Evolutionary conservation across 768 basidiomycete species (phyloP).

Genomic region (Auricularia heimuer): DNA sequence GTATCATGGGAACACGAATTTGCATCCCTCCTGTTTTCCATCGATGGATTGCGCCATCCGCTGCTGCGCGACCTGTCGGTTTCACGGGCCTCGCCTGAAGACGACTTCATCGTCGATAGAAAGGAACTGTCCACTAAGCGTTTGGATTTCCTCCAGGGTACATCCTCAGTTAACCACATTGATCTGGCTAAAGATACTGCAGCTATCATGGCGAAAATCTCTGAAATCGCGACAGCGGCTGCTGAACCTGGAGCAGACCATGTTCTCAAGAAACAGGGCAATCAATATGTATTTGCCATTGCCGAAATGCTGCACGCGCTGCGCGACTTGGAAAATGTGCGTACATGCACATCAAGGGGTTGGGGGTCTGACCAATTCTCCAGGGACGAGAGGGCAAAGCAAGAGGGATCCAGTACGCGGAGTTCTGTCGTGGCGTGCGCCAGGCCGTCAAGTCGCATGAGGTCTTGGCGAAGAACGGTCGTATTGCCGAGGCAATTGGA

Average conservation of each 20-base stretch:
- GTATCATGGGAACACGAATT: constrained; percentile 51
- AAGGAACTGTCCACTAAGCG: constrained; percentile 4
- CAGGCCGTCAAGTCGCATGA: not conserved
- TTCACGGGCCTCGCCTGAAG: not conserved
- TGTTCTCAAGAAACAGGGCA: not conserved
- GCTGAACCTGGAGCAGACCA: not conserved
- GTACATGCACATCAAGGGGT: not conserved
- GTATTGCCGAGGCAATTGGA: not conserved
- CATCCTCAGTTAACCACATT: not conserved
- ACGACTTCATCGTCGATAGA: not conserved
- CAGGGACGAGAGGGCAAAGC: not conserved
- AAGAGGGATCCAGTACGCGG: not conserved
- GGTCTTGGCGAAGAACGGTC: not conserved
- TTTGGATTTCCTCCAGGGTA: constrained; percentile 3
- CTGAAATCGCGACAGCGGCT: not conserved
- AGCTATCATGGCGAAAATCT: not conserved
- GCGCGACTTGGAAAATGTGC: not conserved
- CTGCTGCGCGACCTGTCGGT: constrained; percentile 14
- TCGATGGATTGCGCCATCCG: constrained; percentile 45
- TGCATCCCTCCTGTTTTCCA: constrained; percentile 42
- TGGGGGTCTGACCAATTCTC: not conserved
- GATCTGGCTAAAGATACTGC: not conserved
- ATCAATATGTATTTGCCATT: not conserved
- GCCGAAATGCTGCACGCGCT: not conserved
- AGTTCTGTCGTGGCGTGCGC: not conserved